Conservation (phyloP, 768 basidiomycete genomes). For the Rhizopogon vinicolor region DNA sequence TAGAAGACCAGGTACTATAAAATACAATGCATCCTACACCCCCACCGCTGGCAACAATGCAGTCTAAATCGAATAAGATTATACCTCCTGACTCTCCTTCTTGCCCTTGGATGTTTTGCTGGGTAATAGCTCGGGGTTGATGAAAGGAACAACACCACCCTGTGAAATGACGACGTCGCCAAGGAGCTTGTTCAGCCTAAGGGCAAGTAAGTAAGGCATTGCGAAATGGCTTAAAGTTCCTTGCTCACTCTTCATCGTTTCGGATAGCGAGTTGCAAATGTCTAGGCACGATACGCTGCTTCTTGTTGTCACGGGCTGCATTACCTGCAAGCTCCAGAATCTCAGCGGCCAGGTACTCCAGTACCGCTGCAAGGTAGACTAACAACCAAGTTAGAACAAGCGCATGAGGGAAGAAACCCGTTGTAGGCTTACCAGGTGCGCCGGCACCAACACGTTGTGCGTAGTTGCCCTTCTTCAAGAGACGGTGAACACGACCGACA, state of each 20-base stretch:
- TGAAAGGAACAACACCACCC: constrained; percentile 53
- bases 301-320: constrained; percentile 52
- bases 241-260: constrained; percentile 48
- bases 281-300: constrained; percentile 60
- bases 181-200: constrained; percentile 34
- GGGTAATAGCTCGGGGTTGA: constrained; percentile 48
- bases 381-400: not conserved
- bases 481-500: constrained; percentile 59
- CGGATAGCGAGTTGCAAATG: constrained; percentile 65
- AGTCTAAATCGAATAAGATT: constrained; percentile 7
- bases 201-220: not conserved
- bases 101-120: constrained; percentile 50
- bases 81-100: constrained; percentile 47
- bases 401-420: not conserved
- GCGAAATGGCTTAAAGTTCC: not conserved
- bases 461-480: constrained; percentile 57
- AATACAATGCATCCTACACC: constrained; percentile 28
- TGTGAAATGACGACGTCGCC: constrained; percentile 56
- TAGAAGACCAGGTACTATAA: constrained; percentile 22
- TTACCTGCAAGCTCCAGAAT: constrained; percentile 60
- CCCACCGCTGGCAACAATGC: constrained; percentile 12
- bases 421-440: constrained; percentile 33
- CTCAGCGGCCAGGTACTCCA: constrained; percentile 60
- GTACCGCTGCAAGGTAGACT: constrained; percentile 59
- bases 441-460: constrained; percentile 53